These are phyloP conservation scores for Pichia sorboxylosa DNA, from an alignment of 1,139 yeast species.

Conservation along the genomic window DNA sequence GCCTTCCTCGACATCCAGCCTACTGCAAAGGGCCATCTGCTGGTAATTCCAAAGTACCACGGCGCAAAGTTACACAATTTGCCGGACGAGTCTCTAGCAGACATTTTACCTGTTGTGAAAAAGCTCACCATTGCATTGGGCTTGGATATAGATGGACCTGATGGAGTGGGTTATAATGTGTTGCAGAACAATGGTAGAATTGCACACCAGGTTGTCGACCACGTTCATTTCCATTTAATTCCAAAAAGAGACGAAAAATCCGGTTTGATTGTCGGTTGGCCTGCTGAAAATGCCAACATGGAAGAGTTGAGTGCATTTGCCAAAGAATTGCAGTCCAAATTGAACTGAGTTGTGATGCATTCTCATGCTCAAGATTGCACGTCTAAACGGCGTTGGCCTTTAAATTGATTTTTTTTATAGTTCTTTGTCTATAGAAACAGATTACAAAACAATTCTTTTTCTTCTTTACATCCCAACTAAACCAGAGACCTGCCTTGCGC, in stretches of 20 bases:
- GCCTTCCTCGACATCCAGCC: slow-evolving; percentile 93
- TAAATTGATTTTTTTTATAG: too few relatives aligned
- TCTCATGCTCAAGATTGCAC: too few relatives aligned
- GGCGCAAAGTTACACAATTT: slow-evolving; percentile 86
- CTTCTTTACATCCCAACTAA: slow-evolving; percentile 30
- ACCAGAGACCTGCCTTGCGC: slow-evolving; percentile 67
- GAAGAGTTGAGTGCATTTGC: slow-evolving; percentile 59
- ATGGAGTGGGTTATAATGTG: slow-evolving; percentile 75
- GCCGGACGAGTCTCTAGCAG: slow-evolving; percentile 82
- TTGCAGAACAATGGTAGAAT: slow-evolving; percentile 87
- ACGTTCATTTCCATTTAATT: slow-evolving; percentile 91
- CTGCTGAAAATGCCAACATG: slow-evolving; percentile 65
- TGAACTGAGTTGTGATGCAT: slow-evolving; percentile 16
- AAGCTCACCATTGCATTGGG: slow-evolving; percentile 61
- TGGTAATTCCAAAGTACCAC: slow-evolving; percentile 83
- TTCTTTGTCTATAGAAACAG: not conserved
- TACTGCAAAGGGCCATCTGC: slow-evolving; percentile 74
- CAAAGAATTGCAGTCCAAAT: slow-evolving; percentile 44
- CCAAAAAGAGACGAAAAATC: slow-evolving; percentile 65
- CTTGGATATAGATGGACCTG: slow-evolving; percentile 51
- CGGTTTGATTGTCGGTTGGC: slow-evolving; percentile 88
- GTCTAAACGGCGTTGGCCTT: too few relatives aligned
- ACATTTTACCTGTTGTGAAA: slow-evolving; percentile 78
- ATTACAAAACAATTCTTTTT: not conserved
- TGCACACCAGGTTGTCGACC: slow-evolving; percentile 91